These are phyloP conservation scores for Solanum stenotomum DNA, from an alignment of 257 asterid genomes.

Conservation along the genomic window DNA sequence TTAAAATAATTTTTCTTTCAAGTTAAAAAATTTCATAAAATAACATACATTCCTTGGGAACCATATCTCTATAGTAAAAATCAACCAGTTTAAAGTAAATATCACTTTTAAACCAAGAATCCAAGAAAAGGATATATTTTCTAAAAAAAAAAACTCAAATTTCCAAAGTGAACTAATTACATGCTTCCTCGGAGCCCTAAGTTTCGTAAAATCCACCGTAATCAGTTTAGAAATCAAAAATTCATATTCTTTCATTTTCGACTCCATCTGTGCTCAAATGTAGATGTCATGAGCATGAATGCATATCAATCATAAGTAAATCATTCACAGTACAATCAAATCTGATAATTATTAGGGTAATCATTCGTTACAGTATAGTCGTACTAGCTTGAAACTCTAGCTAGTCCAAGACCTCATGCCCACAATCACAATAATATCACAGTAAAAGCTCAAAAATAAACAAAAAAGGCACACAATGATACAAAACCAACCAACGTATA, in stretches of 20 bases:
- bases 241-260: not conserved
- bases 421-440: not conserved
- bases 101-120: not conserved
- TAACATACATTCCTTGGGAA: not conserved
- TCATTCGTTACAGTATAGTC: too few relatives aligned
- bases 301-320: not conserved
- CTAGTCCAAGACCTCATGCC: not conserved
- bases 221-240: not conserved
- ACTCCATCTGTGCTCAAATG: not conserved
- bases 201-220: not conserved
- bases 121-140: not conserved
- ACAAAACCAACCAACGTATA: not conserved
- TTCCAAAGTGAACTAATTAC: not conserved
- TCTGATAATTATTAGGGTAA: too few relatives aligned
- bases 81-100: not conserved
- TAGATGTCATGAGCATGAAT: not conserved
- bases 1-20: too few relatives aligned
- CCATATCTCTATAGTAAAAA: not conserved
- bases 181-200: not conserved
- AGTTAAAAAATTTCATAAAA: too few relatives aligned
- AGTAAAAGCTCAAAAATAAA: not conserved
- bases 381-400: too few relatives aligned
- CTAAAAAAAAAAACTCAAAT: not conserved
- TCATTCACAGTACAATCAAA: not conserved
- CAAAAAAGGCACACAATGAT: not conserved